Percentiles rank a stretch among this genome's conserved stretches.
Conservation (phyloP, 2,329 filamentous ascomycete species). For the Macrophomina pseudophaseolina region DNA sequence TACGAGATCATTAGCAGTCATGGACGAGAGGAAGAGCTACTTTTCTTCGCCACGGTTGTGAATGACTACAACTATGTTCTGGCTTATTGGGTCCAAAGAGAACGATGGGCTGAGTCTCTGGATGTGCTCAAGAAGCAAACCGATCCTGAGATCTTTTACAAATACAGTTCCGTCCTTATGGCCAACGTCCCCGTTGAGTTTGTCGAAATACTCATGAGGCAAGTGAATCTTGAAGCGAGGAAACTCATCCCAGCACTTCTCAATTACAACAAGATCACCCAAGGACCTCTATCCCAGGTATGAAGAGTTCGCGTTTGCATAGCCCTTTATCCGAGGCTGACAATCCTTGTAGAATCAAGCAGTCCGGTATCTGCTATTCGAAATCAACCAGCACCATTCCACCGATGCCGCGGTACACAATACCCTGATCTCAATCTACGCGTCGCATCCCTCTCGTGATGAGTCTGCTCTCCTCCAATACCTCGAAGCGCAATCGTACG, state of each 20-base stretch:
- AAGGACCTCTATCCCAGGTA: constrained; percentile 61
- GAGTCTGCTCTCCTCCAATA: constrained; percentile 87
- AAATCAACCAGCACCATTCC: constrained; percentile 83
- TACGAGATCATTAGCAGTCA: constrained; percentile 97
- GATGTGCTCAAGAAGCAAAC: constrained; percentile 91
- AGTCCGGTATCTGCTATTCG: constrained; percentile 89
- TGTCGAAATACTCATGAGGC: constrained; percentile 95
- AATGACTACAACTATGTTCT: constrained; percentile 95
- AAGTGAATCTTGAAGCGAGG: constrained; percentile 80
- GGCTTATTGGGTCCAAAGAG: constrained; percentile 95
- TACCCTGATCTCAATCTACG: constrained; percentile 94
- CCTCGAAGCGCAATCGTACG: constrained; percentile 79
- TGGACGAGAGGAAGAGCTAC: constrained; percentile 87
- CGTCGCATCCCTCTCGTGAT: constrained; percentile 79
- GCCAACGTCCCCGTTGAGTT: constrained; percentile 81
- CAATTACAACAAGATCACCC: constrained; percentile 84
- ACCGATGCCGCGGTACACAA: constrained; percentile 91
- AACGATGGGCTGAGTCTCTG: constrained; percentile 87
- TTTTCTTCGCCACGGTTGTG: constrained; percentile 86
- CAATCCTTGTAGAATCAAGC: constrained; percentile 72
- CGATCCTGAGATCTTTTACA: constrained; percentile 91
- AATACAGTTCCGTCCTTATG: constrained; percentile 97
- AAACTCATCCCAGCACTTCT: constrained; percentile 91
- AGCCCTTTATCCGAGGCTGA: background rate
- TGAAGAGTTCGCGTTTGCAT: constrained; percentile 48